Conservation (phyloP, 2,329 filamentous ascomycete species). For the Sporothrix brasiliensis region DNA sequence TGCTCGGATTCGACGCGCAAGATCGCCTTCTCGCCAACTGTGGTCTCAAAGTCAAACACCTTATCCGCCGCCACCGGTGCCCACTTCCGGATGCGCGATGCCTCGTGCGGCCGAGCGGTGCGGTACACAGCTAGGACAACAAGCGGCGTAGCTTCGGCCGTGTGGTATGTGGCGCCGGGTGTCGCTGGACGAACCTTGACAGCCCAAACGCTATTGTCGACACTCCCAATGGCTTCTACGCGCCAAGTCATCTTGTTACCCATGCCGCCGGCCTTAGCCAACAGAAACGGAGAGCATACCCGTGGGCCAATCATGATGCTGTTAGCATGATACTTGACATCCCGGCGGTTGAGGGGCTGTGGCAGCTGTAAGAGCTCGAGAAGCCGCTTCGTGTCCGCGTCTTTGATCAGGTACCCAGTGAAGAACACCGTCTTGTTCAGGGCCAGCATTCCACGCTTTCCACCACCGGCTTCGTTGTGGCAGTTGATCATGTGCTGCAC, state of each 20-base stretch:
- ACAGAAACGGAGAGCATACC: slow-evolving; percentile 69
- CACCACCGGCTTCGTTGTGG: slow-evolving; percentile 68
- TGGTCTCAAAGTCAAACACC: slow-evolving; percentile 76
- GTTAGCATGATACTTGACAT: slow-evolving; percentile 81
- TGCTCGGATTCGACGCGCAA: slow-evolving; percentile 77
- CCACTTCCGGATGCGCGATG: slow-evolving; percentile 81
- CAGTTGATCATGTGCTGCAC: slow-evolving; percentile 87
- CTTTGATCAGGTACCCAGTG: slow-evolving; percentile 83
- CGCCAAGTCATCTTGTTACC: slow-evolving; percentile 83
- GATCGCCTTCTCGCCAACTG: slow-evolving; percentile 83
- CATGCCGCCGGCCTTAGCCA: slow-evolving; percentile 84
- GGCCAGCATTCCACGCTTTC: slow-evolving; percentile 55
- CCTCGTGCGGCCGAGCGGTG: slow-evolving; percentile 76
- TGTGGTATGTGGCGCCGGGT: slow-evolving; percentile 64
- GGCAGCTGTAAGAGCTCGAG: slow-evolving; percentile 70
- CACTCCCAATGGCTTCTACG: slow-evolving; percentile 73
- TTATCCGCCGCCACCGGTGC: slow-evolving; percentile 71
- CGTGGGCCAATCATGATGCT: slow-evolving; percentile 87
- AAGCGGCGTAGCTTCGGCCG: slow-evolving; percentile 75
- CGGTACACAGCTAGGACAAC: slow-evolving; percentile 82
- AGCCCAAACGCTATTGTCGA: slow-evolving; percentile 85
- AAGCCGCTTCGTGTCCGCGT: slow-evolving; percentile 71
- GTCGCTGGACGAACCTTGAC: slow-evolving; percentile 75
- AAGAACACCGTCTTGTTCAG: slow-evolving; percentile 90
- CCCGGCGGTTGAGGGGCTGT: slow-evolving; percentile 58